Evolutionary conservation across 1,139 yeast genomes (phyloP).

Genomic region (Pichia sp.): DNA sequence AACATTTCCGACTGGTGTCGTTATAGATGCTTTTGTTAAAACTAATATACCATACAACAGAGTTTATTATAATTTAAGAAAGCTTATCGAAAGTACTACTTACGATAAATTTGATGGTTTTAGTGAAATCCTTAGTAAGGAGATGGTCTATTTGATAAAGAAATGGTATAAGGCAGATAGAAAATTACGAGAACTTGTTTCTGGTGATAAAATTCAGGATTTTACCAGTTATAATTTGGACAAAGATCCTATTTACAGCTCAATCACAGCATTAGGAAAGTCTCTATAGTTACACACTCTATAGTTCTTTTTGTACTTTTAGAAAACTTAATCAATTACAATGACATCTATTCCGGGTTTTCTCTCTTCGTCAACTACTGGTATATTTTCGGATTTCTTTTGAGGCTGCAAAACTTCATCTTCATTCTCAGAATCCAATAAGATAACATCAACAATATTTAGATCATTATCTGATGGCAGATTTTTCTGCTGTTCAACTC

Average conservation of each 20-base stretch:
- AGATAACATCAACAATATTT: conserved; percentile 29
- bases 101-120: conserved; percentile 42
- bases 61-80: conserved; percentile 59
- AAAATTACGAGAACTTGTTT: conserved; percentile 49
- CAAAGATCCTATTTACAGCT: conserved; percentile 41
- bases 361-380: background rate
- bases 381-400: background rate
- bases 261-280: conserved; percentile 28
- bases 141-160: conserved; percentile 56
- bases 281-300: conserved; percentile 14
- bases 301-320: background rate
- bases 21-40: conserved; percentile 62
- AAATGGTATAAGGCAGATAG: conserved; percentile 62
- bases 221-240: conserved; percentile 36
- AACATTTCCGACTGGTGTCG: conserved; percentile 41
- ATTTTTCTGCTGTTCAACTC: conserved; percentile 11
- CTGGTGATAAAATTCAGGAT: conserved; percentile 28
- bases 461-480: conserved; percentile 32
- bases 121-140: conserved; percentile 32
- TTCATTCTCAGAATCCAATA: conserved; percentile 12
- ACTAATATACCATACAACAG: conserved; percentile 73
- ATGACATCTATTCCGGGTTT: conserved; percentile 1
- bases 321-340: conserved; percentile 3
- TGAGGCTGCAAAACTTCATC: background rate
- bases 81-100: conserved; percentile 58